Percentiles rank a stretch among this genome's conserved stretches.
Evolutionary conservation across 2,329 filamentous ascomycete genomes (phyloP).

Genomic region (Phoma sp.): DNA sequence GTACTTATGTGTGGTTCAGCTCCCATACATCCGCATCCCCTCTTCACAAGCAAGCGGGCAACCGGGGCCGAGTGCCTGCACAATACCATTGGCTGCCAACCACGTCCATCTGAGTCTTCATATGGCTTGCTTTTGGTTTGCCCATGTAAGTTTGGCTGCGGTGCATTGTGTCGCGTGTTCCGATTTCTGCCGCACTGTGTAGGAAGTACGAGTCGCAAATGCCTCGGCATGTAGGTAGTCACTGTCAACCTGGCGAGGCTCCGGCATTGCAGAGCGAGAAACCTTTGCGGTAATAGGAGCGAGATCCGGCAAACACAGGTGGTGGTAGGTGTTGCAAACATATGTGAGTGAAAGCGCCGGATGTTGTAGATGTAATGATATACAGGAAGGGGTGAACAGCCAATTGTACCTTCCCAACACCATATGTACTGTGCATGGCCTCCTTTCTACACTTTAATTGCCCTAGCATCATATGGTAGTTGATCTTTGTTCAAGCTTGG

Average conservation of each 20-base stretch:
- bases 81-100: slow-evolving; percentile 17
- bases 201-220: slow-evolving; percentile 5
- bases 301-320: background rate
- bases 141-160: slow-evolving; percentile 9
- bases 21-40: slow-evolving; percentile 14
- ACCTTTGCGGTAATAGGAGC: background rate
- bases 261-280: background rate
- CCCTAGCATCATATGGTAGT: too few species aligned
- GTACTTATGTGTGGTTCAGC: slow-evolving; percentile 13
- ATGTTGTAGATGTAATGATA: background rate
- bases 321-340: background rate
- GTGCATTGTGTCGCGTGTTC: slow-evolving; percentile 7
- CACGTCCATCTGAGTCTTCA: background rate
- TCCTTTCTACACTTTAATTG: too few species aligned
- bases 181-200: slow-evolving; percentile 17
- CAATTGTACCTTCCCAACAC: too few species aligned
- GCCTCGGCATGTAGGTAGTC: slow-evolving; percentile 19
- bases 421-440: too few species aligned
- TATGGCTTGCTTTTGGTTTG: slow-evolving; percentile 3
- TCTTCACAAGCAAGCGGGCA: slow-evolving; percentile 16
- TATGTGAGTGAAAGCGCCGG: background rate
- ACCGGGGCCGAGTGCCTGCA: slow-evolving; percentile 10
- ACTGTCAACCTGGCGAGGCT: background rate
- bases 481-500: too few species aligned
- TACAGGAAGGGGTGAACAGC: background rate